phyloP scores from a whole-genome alignment of 2,329 filamentous ascomycete species.

The Cercospora canescens region DNA sequence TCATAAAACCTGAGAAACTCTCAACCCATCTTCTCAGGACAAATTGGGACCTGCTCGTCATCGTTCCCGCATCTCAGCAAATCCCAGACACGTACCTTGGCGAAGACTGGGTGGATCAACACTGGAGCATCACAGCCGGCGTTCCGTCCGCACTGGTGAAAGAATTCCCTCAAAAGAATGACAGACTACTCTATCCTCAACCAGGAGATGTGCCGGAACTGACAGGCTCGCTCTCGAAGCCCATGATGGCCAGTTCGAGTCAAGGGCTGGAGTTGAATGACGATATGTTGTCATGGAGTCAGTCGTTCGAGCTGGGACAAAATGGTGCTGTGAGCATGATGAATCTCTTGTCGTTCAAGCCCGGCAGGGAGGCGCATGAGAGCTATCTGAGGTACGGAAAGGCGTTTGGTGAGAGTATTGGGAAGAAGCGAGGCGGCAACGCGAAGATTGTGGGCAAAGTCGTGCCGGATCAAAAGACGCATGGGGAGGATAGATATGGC shows the following conservation, averaged over 20 bases:
- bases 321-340: conserved; percentile 60
- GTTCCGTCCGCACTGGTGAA: conserved; percentile 46
- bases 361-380: conserved; percentile 47
- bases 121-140: conserved; percentile 41
- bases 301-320: conserved; percentile 36
- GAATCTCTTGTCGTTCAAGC: conserved; percentile 61
- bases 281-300: conserved; percentile 54
- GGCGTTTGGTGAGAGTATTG: conserved; percentile 53
- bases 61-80: conserved; percentile 37
- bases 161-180: conserved; percentile 40
- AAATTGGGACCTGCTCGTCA: conserved; percentile 52
- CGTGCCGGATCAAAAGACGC: conserved; percentile 38
- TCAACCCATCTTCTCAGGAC: conserved; percentile 46
- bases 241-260: conserved; percentile 35
- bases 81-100: conserved; percentile 26
- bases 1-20: conserved; percentile 48
- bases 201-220: conserved; percentile 37
- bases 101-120: conserved; percentile 29
- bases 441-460: conserved; percentile 65
- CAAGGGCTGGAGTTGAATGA: conserved; percentile 58
- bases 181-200: conserved; percentile 40
- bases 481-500: conserved; percentile 27
- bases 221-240: conserved; percentile 36
- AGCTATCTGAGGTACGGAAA: conserved; percentile 60
- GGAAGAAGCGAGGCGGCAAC: conserved; percentile 53